A percentile compares a stretch with the other conserved stretches of the same genome.
These are phyloP conservation scores for Pichia paraexigua DNA, from an alignment of 805 yeast species.

Conservation along the genomic window DNA sequence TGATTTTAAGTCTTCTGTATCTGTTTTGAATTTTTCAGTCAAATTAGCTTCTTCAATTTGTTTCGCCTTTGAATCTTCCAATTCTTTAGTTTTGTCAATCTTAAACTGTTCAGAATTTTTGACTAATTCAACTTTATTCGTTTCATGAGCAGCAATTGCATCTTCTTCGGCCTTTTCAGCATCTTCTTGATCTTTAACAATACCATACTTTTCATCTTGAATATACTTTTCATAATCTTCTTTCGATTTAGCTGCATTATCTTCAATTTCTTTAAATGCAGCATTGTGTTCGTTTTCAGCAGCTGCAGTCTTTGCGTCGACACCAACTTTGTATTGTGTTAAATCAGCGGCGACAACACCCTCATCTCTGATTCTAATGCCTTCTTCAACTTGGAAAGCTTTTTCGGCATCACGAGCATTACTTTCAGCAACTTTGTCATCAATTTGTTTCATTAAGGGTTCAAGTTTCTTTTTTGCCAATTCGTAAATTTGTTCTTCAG, in stretches of 20 bases:
- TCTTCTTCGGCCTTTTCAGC: constrained; percentile 38
- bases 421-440: constrained; percentile 38
- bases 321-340: constrained; percentile 29
- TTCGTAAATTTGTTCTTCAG: constrained; percentile 47
- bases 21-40: constrained; percentile 31
- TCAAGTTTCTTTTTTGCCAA: constrained; percentile 49
- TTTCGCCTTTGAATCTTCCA: constrained; percentile 24
- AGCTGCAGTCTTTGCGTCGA: constrained; percentile 35
- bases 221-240: constrained; percentile 32
- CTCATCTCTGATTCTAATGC: constrained; percentile 26
- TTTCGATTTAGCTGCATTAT: constrained; percentile 23
- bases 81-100: constrained; percentile 24
- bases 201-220: constrained; percentile 33
- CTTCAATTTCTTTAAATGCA: constrained; percentile 19
- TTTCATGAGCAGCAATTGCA: constrained; percentile 39
- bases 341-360: constrained; percentile 30
- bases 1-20: constrained; percentile 31
- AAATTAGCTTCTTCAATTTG: constrained; percentile 25
- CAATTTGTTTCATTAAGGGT: constrained; percentile 44
- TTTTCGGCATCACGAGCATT: constrained; percentile 25
- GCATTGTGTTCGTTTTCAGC: constrained; percentile 18
- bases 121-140: constrained; percentile 35
- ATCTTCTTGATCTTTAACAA: constrained; percentile 37
- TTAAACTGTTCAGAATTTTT: constrained; percentile 38
- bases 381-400: constrained; percentile 20